Percentiles rank a stretch among this genome's conserved stretches.
Conservation (phyloP, 768 basidiomycete species). For the Naganishia onofrii region DNA sequence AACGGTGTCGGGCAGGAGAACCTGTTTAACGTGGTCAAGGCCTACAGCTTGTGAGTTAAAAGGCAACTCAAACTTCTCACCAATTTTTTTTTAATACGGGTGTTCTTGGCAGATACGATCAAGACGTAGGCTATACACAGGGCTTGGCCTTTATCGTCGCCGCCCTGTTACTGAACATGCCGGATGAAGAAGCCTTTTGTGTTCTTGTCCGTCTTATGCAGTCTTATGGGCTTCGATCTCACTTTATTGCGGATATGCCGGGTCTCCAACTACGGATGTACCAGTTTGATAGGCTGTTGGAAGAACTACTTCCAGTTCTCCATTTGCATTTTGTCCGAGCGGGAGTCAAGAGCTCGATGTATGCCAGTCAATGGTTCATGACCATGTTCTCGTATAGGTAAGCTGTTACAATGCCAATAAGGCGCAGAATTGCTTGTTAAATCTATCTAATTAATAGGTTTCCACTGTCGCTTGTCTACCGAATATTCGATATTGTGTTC, state of each 20-base stretch:
- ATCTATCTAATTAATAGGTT: slow-evolving; percentile 61
- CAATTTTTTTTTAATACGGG: neutral
- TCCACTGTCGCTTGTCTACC: slow-evolving; percentile 87
- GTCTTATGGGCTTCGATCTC: slow-evolving; percentile 90
- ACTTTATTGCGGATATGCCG: slow-evolving; percentile 99
- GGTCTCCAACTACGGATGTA: slow-evolving; percentile 84
- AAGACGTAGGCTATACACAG: slow-evolving; percentile 96
- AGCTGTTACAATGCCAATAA: slow-evolving; percentile 36
- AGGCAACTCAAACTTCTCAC: neutral
- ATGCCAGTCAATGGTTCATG: slow-evolving; percentile 97
- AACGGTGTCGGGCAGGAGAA: slow-evolving; percentile 96
- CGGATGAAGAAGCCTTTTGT: slow-evolving; percentile 97
- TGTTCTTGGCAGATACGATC: slow-evolving; percentile 64
- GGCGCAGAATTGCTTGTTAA: neutral
- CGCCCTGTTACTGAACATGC: slow-evolving; percentile 95
- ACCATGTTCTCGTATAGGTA: slow-evolving; percentile 94
- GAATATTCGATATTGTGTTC: slow-evolving; percentile 93
- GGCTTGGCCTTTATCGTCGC: slow-evolving; percentile 95
- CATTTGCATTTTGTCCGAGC: slow-evolving; percentile 91
- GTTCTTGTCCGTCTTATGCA: slow-evolving; percentile 92
- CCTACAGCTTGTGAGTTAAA: slow-evolving; percentile 79
- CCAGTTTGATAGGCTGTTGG: slow-evolving; percentile 90
- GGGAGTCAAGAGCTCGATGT: slow-evolving; percentile 97
- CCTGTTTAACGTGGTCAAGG: slow-evolving; percentile 94
- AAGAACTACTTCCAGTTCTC: slow-evolving; percentile 86